These are phyloP conservation scores for Xylariomycetidae sp. DNA, from an alignment of 2,329 filamentous ascomycete genomes.

Conservation along the genomic window DNA sequence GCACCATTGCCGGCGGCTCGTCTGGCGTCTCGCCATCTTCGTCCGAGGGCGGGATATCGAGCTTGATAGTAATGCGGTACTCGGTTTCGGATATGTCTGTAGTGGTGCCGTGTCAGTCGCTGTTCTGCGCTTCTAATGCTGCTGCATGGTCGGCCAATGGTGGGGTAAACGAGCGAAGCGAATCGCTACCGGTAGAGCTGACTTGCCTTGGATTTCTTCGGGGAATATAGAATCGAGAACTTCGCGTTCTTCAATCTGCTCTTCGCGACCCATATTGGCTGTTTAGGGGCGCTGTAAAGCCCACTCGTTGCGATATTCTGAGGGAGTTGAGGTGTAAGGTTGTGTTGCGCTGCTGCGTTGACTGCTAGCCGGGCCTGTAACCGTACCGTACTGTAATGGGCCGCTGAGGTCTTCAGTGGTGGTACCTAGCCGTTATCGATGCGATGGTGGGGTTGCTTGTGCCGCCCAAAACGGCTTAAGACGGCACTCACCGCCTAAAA, in stretches of 20 bases:
- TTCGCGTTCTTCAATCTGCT: constrained; percentile 92
- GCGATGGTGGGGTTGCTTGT: constrained; percentile 11
- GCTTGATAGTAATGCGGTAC: constrained; percentile 77
- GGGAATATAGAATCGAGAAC: constrained; percentile 98
- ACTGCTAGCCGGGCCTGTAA: neutral
- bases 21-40: constrained; percentile 58
- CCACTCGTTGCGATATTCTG: neutral
- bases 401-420: neutral
- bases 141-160: no score
- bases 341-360: constrained; percentile 1
- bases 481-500: constrained; percentile 28
- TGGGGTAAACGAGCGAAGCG: no score
- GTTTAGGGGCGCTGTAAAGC: neutral
- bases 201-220: constrained; percentile 84
- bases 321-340: constrained; percentile 1
- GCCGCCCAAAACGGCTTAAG: constrained; percentile 2
- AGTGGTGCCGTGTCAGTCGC: no score
- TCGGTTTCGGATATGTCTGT: constrained; percentile 84
- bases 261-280: constrained; percentile 63
- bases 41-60: constrained; percentile 70
- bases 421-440: neutral
- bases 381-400: neutral
- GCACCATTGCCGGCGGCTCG: constrained; percentile 63
- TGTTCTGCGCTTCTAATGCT: no score
- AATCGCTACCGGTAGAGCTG: no score